Evolutionary conservation across 1,284 basidiomycete species (phyloP), one percentile per base, ranked within the genome.

Genomic region (Boletus semigastroideus): DNA sequence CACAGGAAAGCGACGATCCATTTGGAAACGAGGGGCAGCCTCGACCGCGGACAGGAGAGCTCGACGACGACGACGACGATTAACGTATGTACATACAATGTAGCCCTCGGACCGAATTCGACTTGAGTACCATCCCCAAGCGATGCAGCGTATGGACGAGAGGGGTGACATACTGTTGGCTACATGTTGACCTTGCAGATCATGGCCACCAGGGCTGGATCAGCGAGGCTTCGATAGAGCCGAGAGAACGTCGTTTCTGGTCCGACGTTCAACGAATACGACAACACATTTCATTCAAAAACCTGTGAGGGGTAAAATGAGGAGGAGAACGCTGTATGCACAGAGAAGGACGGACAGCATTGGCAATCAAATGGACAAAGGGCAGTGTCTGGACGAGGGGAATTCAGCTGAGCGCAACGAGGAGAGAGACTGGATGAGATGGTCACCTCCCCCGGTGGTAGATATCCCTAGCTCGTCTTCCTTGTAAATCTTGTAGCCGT

Each of bases 401-500:
- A 52, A 57, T 61, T 66, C 62, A 64, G 60, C 41, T 45, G 30
- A 37, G 38, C 40, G 33, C 5, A 25, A 25, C 4, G 6, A 30
- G 52, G 47, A 57, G 49, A 57, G 49, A 54, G 53, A 36, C 25
- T 45, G 53, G 38, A 37, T 46, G 50, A 46, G 54, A 38, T 17
- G 46, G 80, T 71, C 70, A 90, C 92, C 90, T 69, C 92, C 92
- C 44, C 86, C 87, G 56, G 82, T 77, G 49, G 82, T 76, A 49
- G 77, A 74, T 54, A 95, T 89, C 13, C 85, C 82, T 12, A 95
- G 79, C 61, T 94, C 92, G 59, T 87, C 88, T 68, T 93, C 92
- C 67, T 92, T 94, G 71, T 87, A 95, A 34, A 95, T 83, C 31
- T 75, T 68, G 74, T 81, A 94, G 0, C 92, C 93, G 68, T 95